phyloP scores from a whole-genome alignment of 805 yeast genomes.

The Suhomyces vadensis region DNA sequence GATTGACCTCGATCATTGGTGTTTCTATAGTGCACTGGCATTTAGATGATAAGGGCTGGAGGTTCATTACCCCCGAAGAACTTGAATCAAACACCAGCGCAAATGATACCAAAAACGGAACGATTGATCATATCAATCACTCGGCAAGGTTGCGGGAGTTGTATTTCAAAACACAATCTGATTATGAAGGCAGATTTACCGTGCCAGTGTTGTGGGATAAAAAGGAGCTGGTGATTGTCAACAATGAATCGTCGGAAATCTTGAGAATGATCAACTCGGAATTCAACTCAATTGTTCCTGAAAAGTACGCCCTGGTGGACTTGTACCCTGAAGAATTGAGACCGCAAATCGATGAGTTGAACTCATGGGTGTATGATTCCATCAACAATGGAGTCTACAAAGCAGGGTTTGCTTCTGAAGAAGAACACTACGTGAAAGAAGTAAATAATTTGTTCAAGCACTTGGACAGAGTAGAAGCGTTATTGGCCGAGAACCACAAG shows the following conservation, averaged over 20 bases:
- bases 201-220: conserved; percentile 95
- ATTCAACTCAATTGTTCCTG: conserved; percentile 59
- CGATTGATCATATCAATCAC: conserved; percentile 52
- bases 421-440: conserved; percentile 75
- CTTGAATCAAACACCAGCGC: conserved; percentile 42
- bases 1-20: conserved; percentile 56
- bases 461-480: conserved; percentile 67
- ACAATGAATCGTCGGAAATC: conserved; percentile 88
- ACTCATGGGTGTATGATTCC: conserved; percentile 78
- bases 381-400: conserved; percentile 94
- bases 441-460: conserved; percentile 62
- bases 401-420: conserved; percentile 83
- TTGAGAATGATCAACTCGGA: conserved; percentile 79
- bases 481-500: conserved; percentile 49
- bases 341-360: conserved; percentile 68
- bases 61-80: conserved; percentile 59
- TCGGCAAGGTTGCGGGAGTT: conserved; percentile 63
- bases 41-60: conserved; percentile 88
- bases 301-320: conserved; percentile 51
- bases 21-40: conserved; percentile 88
- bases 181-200: conserved; percentile 80
- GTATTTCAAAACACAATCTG: conserved; percentile 72
- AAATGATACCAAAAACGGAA: conserved; percentile 52
- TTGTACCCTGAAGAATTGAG: conserved; percentile 61
- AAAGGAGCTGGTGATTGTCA: conserved; percentile 79